Evolutionary conservation across 2,329 filamentous ascomycete species (phyloP), one percentile per base, ranked within the genome.

Genomic region (Coniochaeta sp.): DNA sequence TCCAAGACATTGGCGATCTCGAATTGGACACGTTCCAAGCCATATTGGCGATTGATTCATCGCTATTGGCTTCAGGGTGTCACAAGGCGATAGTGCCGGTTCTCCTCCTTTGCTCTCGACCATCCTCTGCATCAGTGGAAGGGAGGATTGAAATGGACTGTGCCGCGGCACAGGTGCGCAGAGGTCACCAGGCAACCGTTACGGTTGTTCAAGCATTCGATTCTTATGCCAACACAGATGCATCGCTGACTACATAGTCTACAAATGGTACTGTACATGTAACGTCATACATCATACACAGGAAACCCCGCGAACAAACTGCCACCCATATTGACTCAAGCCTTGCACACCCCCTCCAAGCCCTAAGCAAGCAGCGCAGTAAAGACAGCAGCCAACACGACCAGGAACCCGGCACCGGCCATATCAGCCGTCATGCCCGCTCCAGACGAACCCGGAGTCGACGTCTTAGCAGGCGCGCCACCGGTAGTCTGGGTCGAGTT

Each of bases 371-470:
- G 17, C 63, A 61, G 17, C 63, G 64, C 38, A 67, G 59, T 30
- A 28, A 52, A 52, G 47, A 10, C 47, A 28, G 12, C 47, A 52
- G 24, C 47, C 47, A 52, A 2, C 10, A 52, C 26, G 8, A 67
- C 70, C 40, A 71, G 56, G 57, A 70, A 69, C 3, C 66, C 69
- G 5, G 68, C 69, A 7, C 70, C 69, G 17, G 68, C 68, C 42
- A 62, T 65, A 59, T 71, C 70, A 24, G 65, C 62, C 9, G 70
- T 71, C 36, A 71, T 68, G 1, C 67, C 63, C 17, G 52, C 57
- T 2, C 47, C 47, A 2, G 22, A 22, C 42, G 22, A 60, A 62
- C 50, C 60, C 58, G 9, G 26, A 61, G 58, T 66, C 64, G 61
- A 70, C 68, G 36, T 55, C 58, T 34, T 60, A 9, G 19, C 22